Percentiles rank a stretch among this genome's conserved stretches.
phyloP scores from a whole-genome alignment of 805 yeast species.

The Candida ortonii region DNA sequence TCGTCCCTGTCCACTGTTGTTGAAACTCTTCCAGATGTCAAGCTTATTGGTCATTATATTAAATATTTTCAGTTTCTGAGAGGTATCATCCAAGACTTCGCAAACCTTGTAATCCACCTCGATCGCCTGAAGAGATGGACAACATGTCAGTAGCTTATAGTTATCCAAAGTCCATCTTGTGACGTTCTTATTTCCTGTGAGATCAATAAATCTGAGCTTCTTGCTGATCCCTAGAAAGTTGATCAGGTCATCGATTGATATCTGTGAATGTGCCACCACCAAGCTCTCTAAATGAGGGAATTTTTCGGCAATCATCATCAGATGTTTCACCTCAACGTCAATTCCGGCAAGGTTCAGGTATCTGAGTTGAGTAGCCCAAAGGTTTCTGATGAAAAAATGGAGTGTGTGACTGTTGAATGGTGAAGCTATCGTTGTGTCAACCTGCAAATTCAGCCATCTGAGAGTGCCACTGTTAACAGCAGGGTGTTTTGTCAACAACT shows the following conservation, averaged over 20 bases:
- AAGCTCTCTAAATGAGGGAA: constrained; percentile 43
- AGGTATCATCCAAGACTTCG: constrained; percentile 42
- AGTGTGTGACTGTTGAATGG: constrained; percentile 47
- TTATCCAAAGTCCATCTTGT: constrained; percentile 59
- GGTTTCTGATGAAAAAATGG: constrained; percentile 40
- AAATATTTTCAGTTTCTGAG: constrained; percentile 29
- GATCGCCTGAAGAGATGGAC: constrained; percentile 52
- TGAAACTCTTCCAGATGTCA: constrained; percentile 48
- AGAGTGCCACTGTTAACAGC: constrained; percentile 43
- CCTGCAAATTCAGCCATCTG: constrained; percentile 52
- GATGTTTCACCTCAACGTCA: constrained; percentile 41
- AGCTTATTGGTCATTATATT: constrained; percentile 18
- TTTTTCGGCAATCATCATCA: constrained; percentile 37
- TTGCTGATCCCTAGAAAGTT: constrained; percentile 34
- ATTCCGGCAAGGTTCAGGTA: constrained; percentile 53
- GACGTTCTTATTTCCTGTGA: constrained; percentile 60
- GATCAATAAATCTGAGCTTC: constrained; percentile 56
- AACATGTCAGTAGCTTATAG: constrained; percentile 42
- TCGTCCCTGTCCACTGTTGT: constrained; percentile 59
- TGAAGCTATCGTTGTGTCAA: constrained; percentile 51
- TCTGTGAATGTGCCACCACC: constrained; percentile 38
- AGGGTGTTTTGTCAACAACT: constrained; percentile 70
- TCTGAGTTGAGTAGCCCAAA: constrained; percentile 42
- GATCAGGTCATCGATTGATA: constrained; percentile 38
- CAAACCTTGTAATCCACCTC: constrained; percentile 64